These are phyloP conservation scores for Trichosporon sp. DNA, from an alignment of 1,284 basidiomycete genomes.

Conservation along the genomic window DNA sequence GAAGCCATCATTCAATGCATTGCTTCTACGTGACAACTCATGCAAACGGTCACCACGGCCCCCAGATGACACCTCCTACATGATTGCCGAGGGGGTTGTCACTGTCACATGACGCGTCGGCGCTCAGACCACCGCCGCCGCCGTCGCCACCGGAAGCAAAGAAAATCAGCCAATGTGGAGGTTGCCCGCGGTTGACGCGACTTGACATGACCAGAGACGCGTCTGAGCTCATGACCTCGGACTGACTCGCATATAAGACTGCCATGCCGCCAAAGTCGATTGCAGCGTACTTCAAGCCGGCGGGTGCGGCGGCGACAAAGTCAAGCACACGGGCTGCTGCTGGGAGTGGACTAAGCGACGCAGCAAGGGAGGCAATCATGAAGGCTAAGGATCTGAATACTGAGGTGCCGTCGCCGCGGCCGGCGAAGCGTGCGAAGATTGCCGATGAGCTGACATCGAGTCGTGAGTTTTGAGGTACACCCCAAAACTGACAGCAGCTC, in stretches of 20 bases:
- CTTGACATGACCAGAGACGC: neutral
- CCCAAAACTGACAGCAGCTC: neutral
- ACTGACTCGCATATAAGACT: neutral
- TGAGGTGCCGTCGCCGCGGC: neutral
- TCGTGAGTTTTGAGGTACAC: neutral
- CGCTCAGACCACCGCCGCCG: neutral
- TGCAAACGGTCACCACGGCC: too few species aligned
- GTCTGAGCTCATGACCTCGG: neutral
- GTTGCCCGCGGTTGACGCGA: slow-evolving; percentile 1
- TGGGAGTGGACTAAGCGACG: slow-evolving; percentile 16
- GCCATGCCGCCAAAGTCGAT: slow-evolving; percentile 18
- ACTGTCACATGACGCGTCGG: neutral
- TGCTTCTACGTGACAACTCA: neutral
- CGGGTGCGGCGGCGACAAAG: neutral
- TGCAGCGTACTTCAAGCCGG: slow-evolving; percentile 19
- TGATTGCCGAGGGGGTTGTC: neutral
- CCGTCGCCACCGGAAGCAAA: neutral
- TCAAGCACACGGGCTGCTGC: neutral
- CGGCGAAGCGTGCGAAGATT: slow-evolving; percentile 7
- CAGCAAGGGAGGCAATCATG: slow-evolving; percentile 25
- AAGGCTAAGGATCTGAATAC: slow-evolving; percentile 13
- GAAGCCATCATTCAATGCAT: neutral
- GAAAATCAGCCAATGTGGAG: neutral
- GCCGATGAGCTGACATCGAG: neutral
- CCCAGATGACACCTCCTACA: neutral